Conservation (phyloP, 2,329 filamentous ascomycete species). For the Graphiopsis chlorocephala region DNA sequence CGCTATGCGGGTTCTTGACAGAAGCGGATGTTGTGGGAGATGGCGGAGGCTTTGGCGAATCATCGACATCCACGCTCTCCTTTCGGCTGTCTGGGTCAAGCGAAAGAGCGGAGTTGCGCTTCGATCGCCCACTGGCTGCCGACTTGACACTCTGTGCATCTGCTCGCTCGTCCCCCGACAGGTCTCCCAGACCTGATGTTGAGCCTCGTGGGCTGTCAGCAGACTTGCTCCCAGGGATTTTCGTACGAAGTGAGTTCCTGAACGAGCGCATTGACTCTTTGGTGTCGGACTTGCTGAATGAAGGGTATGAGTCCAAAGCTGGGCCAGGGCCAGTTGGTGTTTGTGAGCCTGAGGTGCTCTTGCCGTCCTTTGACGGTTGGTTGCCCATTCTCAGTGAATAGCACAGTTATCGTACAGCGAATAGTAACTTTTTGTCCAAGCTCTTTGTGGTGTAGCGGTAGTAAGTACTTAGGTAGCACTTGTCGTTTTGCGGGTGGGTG, state of each 20-base stretch:
- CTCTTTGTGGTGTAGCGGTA: background rate
- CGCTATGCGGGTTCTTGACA: slow-evolving; percentile 64
- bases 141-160: slow-evolving; percentile 76
- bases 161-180: slow-evolving; percentile 63
- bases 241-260: slow-evolving; percentile 75
- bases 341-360: slow-evolving; percentile 42
- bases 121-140: slow-evolving; percentile 53
- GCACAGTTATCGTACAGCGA: background rate
- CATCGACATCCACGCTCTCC: slow-evolving; percentile 22
- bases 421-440: slow-evolving; percentile 3
- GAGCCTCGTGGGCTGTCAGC: slow-evolving; percentile 81
- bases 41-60: slow-evolving; percentile 60
- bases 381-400: slow-evolving; percentile 62
- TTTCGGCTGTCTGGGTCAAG: slow-evolving; percentile 3
- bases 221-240: slow-evolving; percentile 69
- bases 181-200: slow-evolving; percentile 52
- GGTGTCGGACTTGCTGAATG: slow-evolving; percentile 87
- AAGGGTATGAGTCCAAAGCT: slow-evolving; percentile 79
- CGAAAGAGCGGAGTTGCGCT: slow-evolving; percentile 34
- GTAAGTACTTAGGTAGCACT: background rate
- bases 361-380: slow-evolving; percentile 62
- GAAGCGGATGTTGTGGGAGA: slow-evolving; percentile 80
- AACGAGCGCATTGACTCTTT: slow-evolving; percentile 88
- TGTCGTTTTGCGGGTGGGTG: background rate
- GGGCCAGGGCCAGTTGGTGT: slow-evolving; percentile 52